Percentiles rank a stretch among this genome's conserved stretches.
These are phyloP conservation scores for Chaetoceros muelleri DNA, from an alignment of 108 stramenopile species.

Conservation along the genomic window DNA sequence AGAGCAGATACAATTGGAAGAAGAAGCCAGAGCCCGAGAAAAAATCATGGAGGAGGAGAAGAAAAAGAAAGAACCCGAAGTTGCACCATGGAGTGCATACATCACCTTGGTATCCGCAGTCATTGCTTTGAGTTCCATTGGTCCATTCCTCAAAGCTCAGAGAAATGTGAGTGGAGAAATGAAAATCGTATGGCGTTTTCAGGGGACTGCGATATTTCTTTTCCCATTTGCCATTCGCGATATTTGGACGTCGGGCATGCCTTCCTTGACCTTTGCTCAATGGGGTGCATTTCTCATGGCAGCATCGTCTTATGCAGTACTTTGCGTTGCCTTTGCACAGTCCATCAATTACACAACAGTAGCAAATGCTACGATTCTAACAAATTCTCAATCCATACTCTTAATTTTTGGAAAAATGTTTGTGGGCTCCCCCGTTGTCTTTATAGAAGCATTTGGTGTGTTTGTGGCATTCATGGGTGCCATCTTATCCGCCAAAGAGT, in stretches of 20 bases:
- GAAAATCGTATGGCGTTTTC: conserved; percentile 49
- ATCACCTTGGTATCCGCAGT: conserved; percentile 31
- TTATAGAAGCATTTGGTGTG: conserved; percentile 36
- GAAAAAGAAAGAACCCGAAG: neutral
- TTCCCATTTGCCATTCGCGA: conserved; percentile 15
- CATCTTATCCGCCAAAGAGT: conserved; percentile 35
- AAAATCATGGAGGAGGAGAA: no score
- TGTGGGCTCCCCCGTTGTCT: conserved; percentile 22
- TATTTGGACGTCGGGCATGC: conserved; percentile 20
- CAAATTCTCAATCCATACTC: conserved; percentile 29
- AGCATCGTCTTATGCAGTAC: conserved; percentile 25
- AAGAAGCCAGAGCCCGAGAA: neutral
- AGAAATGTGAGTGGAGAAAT: conserved; percentile 25
- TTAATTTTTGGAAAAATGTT: conserved; percentile 34
- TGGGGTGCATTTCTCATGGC: conserved; percentile 32
- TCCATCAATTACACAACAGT: conserved; percentile 43
- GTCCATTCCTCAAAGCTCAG: conserved; percentile 43
- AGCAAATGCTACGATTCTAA: conserved; percentile 42
- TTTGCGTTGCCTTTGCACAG: conserved; percentile 29
- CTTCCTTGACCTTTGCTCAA: conserved; percentile 20
- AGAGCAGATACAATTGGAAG: neutral
- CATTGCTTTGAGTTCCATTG: conserved; percentile 38
- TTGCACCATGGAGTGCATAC: conserved; percentile 9
- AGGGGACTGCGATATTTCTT: conserved; percentile 21
- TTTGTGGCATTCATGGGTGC: conserved; percentile 47